Conservation (phyloP, 331 rosid species). For the Rosa hybrid region DNA sequence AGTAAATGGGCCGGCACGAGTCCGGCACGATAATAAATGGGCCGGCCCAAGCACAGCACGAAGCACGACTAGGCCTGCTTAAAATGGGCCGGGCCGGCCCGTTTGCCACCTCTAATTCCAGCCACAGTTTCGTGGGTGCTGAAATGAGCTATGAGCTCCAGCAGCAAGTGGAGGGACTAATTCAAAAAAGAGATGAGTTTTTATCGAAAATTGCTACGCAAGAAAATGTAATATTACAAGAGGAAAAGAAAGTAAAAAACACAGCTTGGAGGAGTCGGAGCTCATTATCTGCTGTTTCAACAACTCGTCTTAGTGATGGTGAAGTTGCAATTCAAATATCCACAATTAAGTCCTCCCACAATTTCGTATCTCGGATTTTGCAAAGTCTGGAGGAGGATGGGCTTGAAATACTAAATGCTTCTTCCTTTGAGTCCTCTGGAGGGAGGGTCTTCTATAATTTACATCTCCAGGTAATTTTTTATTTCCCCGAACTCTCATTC, state of each 20-base stretch:
- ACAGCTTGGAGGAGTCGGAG: conserved; percentile 11
- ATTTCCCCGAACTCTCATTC: background rate
- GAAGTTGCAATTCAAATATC: conserved; percentile 55
- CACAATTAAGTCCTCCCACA: conserved; percentile 21
- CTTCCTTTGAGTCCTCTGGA: conserved; percentile 50
- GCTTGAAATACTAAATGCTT: conserved; percentile 43
- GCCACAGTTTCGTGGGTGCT: conserved; percentile 47
- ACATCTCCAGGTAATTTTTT: conserved; percentile 46
- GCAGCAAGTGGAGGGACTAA: conserved; percentile 43
- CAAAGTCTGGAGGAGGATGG: conserved; percentile 44
- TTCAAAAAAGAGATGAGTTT: conserved; percentile 46
- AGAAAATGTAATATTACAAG: conserved; percentile 6
- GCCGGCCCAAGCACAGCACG: no score
- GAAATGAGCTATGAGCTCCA: conserved; percentile 57
- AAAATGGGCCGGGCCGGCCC: no score
- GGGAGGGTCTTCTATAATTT: conserved; percentile 48
- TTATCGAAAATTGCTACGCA: conserved; percentile 28
- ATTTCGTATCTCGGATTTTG: conserved; percentile 41
- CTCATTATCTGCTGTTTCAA: conserved; percentile 41
- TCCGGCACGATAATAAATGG: no score
- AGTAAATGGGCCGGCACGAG: no score
- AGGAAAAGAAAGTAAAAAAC: conserved; percentile 22
- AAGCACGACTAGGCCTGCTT: no score
- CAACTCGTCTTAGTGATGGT: conserved; percentile 36
- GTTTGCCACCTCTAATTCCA: no score